Evolutionary conservation across 192 early-diverging fungal genomes (phyloP).

Genomic region (Backusella luteola): DNA sequence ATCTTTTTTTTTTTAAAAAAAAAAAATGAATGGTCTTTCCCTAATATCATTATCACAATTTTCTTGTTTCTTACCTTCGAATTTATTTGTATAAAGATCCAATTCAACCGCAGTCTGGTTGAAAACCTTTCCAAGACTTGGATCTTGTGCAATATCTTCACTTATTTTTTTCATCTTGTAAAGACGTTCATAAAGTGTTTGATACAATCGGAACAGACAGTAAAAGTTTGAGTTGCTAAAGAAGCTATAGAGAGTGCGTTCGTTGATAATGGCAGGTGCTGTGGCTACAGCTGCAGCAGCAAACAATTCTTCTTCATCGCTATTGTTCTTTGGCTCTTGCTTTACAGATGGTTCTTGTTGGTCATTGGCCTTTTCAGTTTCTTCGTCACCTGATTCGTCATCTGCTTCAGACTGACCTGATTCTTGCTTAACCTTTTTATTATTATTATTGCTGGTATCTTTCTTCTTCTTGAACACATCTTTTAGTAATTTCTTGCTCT

Average conservation of each 20-base stretch:
- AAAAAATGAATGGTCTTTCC: background rate
- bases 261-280: slow-evolving; percentile 23
- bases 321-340: background rate
- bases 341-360: slow-evolving; percentile 7
- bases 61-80: background rate
- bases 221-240: slow-evolving; percentile 87
- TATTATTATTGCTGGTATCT: background rate
- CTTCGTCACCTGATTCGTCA: slow-evolving; percentile 12
- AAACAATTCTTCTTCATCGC: background rate
- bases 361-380: slow-evolving; percentile 3
- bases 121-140: background rate
- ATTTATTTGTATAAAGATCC: background rate
- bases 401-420: background rate
- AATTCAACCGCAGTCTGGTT: slow-evolving; percentile 5
- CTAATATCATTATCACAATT: background rate
- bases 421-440: slow-evolving; percentile 4
- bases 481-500: background rate
- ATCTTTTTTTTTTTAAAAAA: slow-evolving; percentile 18
- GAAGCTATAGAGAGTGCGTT: slow-evolving; percentile 56
- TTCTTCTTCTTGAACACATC: slow-evolving; percentile 18
- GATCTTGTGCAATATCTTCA: slow-evolving; percentile 10
- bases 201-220: slow-evolving; percentile 85
- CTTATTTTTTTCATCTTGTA: background rate
- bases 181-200: slow-evolving; percentile 48
- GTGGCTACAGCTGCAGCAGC: slow-evolving; percentile 30